Base-by-base conservation (phyloP, 1,284 basidiomycete species). In the Malassezia psittaci region DNA sequence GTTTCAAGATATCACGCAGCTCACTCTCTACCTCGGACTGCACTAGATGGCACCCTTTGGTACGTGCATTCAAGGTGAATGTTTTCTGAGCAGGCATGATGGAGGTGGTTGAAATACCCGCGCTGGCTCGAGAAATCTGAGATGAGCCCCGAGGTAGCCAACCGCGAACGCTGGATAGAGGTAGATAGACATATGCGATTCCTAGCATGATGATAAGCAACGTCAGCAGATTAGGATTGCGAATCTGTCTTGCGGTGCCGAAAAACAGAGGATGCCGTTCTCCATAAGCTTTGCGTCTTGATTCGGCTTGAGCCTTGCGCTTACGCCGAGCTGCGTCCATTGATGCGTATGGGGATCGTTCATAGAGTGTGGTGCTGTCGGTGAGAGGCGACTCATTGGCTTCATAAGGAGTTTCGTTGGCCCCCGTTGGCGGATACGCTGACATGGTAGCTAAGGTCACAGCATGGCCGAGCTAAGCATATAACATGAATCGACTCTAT, bases 41-140 rank as follows among this genome's bases (percentile, higher is more conserved):
- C 41, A 96, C 81, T n/a, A 94, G 80, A 77, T 94, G 85, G 68
- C 87, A 88, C 32, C 60, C 79, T 72, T 79, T 79, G 61, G 64
- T 69, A 51, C 73, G 67, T 15, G 74, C 68, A 9, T 75, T 66
- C 6, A 79, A 69, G 7, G 81, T 82, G 75, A 94, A 90, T 7
- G 84, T 85, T 75, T 85, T 90, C 74, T 94, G 90, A 87, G 89
- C 93, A 54, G 84, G 87, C 90, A 94, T 90, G 42, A 46, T 44
- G 43, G 48, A 41, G 40, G 40, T n/a, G n/a, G 6, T 7, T 18
- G 42, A 38, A 19, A 37, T 16, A 4, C 5, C 12, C 34, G 8
- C 15, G 38, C 4, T 16, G 38, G 48, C n/a, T 19, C 32, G 32
- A 10, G 29, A 21, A 29, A 35, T 43, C 21, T n/a, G 32, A 12